Conservation (phyloP, 345 rosid species). For the Lumnitzera littorea region DNA sequence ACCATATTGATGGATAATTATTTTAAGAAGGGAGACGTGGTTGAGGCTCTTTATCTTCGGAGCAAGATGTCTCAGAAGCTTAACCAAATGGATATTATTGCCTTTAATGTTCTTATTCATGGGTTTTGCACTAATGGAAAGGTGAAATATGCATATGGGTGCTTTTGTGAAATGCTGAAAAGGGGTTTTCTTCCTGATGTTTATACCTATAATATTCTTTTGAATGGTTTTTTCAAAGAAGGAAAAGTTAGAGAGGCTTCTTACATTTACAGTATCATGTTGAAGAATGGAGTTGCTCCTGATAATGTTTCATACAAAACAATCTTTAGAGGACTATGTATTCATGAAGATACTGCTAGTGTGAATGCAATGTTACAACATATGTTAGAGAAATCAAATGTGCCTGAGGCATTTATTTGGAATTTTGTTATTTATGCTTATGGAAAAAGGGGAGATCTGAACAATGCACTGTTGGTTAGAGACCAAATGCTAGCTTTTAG, state of each 20-base stretch:
- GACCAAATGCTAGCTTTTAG: conserved; percentile 51
- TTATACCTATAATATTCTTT: conserved; percentile 55
- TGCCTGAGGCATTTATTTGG: conserved; percentile 58
- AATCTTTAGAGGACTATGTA: conserved; percentile 50
- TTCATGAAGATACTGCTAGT: conserved; percentile 32
- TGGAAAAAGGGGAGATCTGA: conserved; percentile 48
- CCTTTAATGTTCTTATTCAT: conserved; percentile 60
- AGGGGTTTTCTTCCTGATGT: conserved; percentile 55
- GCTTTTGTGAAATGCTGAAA: conserved; percentile 56
- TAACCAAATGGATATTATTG: conserved; percentile 30
- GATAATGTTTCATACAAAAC: conserved; percentile 52
- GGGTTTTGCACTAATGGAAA: conserved; percentile 42
- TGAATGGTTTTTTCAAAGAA: conserved; percentile 51
- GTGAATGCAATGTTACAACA: conserved; percentile 34
- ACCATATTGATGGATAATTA: conserved; percentile 67
- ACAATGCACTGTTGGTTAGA: conserved; percentile 33
- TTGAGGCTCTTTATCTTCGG: conserved; percentile 45
- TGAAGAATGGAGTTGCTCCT: conserved; percentile 42
- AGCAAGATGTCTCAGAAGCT: conserved; percentile 27
- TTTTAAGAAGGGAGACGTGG: conserved; percentile 50
- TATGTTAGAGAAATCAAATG: conserved; percentile 37
- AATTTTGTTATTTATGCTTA: conserved; percentile 51
- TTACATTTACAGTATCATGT: conserved; percentile 38
- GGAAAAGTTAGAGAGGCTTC: conserved; percentile 52
- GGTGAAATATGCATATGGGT: conserved; percentile 34